A percentile compares a stretch with the other conserved stretches of the same genome.
These are phyloP conservation scores for Backusella luteola DNA, from an alignment of 192 early-diverging fungal genomes.

Conservation along the genomic window DNA sequence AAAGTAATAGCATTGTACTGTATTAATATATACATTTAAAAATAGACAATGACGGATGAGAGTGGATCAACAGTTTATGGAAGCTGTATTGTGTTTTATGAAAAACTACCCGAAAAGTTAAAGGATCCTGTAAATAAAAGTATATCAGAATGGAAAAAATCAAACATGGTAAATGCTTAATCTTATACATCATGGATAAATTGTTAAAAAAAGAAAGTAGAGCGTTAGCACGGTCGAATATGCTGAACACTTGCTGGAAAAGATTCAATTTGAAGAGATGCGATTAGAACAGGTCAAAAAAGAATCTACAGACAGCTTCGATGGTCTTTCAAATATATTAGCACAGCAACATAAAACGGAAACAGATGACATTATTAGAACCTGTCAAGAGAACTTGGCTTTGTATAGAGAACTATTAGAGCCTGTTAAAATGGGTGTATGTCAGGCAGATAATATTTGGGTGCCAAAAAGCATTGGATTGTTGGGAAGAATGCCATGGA, in stretches of 20 bases:
- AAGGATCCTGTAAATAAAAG: conserved; percentile 16
- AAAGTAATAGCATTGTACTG: neutral
- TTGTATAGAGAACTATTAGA: conserved; percentile 63
- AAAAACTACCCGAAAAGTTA: conserved; percentile 16
- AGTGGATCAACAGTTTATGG: conserved; percentile 27
- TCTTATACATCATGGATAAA: neutral
- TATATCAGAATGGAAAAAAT: conserved; percentile 19
- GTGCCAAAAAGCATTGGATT: conserved; percentile 67
- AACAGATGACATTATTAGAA: conserved; percentile 39
- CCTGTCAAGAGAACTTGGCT: conserved; percentile 57
- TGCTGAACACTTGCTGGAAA: conserved; percentile 28
- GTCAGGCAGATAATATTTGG: conserved; percentile 64
- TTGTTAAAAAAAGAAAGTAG: conserved; percentile 10
- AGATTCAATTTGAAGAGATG: conserved; percentile 21
- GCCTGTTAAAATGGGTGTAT: conserved; percentile 53
- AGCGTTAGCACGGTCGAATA: conserved; percentile 35
- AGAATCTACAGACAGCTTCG: neutral
- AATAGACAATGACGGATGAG: conserved; percentile 38
- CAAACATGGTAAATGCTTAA: conserved; percentile 19
- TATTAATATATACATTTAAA: neutral
- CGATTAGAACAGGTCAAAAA: conserved; percentile 8
- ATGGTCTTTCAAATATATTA: conserved; percentile 1
- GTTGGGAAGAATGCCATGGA: conserved; percentile 70
- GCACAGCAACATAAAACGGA: conserved; percentile 38
- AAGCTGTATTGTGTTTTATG: conserved; percentile 30